Evolutionary conservation across 2,329 filamentous ascomycete genomes (phyloP), one percentile per base, ranked within the genome.

Genomic region (Venturia oleaginea): DNA sequence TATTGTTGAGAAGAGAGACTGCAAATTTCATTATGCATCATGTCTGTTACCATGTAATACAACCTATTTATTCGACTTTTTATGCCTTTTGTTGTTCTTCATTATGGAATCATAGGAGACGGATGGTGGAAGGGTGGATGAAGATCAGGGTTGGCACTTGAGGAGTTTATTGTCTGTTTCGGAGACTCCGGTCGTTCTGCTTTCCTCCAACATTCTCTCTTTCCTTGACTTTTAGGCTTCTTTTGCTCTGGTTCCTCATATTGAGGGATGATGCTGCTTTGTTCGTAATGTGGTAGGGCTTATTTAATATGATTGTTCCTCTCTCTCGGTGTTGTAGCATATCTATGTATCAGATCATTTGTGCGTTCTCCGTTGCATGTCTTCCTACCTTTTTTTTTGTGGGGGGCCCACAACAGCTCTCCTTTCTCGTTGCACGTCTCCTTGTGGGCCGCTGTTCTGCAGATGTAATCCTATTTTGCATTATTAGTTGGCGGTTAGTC

Each of bases 41-140:
- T 34, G 51, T 57, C 51, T 57, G 51, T 13, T 57, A 57, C 51
- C 30, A 57, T 57, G 51, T 57, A 57, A 57, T 57, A 57, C 51
- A 57, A 57, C 51, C 15, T 57, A 32, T 57, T 57, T 57, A 15
- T 55, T 15, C 22, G 17, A n/a, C n/a, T n/a, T n/a, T 34, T 57
- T 32, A 54, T 15, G 19, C 48, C 4, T 19, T 46, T 46, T 54
- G 2, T 51, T 54, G 10, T 54, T 54, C 48, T 30, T 30, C 13
- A 17, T 30, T 15, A 30, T 24, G 48, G 22, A 54, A 13, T 15
- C 24, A 27, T 24, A 15, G 51, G 51, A 34, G 27, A 32, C 27
- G 51, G 22, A n/a, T n/a, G 51, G 51, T 34, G 51, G 17, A 22
- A n/a, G 27, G 17, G 27, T n/a, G 13, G 27, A 55, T 55, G 51